phyloP scores from a whole-genome alignment of 176 grass and related monocot species.

The Hordeum vulgare region MorexV3_pseudomolecules_assembly NC_058523.1:38150915-38151414 shows the following conservation, averaged over 20 bases:
- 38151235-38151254: too few species aligned
- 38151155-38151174: constrained; percentile 63
- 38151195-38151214: constrained; percentile 56
- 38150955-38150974: constrained; percentile 71
- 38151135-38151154: constrained; percentile 68
- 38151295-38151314: too few species aligned
- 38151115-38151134: constrained; percentile 57
- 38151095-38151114: constrained; percentile 57
- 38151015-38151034: constrained; percentile 38
- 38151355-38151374: too few species aligned
- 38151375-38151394: too few species aligned
- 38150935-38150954: constrained; percentile 60
- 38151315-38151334: too few species aligned
- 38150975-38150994: constrained; percentile 49
- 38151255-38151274: too few species aligned
- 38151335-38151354: too few species aligned
- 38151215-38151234: too few species aligned
- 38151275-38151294: too few species aligned
- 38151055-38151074: constrained; percentile 51
- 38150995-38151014: constrained; percentile 71
- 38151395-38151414: too few species aligned
- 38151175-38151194: constrained; percentile 56
- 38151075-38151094: constrained; percentile 43
- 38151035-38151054: constrained; percentile 49
- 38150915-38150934: constrained; percentile 46